Percentiles rank a stretch among this genome's conserved stretches.
These are phyloP conservation scores for Kwoniella bestiolae DNA, from an alignment of 768 basidiomycete species.

Conservation along the genomic window DNA sequence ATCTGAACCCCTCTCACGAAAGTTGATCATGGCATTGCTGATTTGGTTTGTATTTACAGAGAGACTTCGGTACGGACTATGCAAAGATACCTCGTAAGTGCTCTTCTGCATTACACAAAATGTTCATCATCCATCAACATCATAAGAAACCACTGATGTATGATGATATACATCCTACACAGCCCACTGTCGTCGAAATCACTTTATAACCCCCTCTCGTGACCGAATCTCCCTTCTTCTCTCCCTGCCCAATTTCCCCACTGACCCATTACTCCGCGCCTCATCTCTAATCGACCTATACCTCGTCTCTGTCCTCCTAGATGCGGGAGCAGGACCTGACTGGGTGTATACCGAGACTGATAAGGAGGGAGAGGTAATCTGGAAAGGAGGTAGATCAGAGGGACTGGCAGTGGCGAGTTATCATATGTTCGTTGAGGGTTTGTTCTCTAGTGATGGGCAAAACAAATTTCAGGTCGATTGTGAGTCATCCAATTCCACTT, in stretches of 20 bases:
- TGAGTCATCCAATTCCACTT: slow-evolving; percentile 57
- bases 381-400: slow-evolving; percentile 68
- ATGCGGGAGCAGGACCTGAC: slow-evolving; percentile 84
- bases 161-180: background rate
- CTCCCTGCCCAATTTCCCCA: slow-evolving; percentile 34
- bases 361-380: slow-evolving; percentile 21
- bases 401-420: slow-evolving; percentile 85
- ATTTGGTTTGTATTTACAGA: slow-evolving; percentile 59
- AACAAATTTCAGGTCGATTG: slow-evolving; percentile 81
- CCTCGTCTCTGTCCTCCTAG: slow-evolving; percentile 82
- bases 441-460: slow-evolving; percentile 71
- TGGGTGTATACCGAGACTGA: slow-evolving; percentile 74
- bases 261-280: slow-evolving; percentile 61
- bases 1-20: too few species aligned
- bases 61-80: slow-evolving; percentile 78
- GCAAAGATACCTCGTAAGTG: slow-evolving; percentile 51
- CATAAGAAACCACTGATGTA: background rate
- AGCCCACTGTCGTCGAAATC: slow-evolving; percentile 43
- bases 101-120: background rate
- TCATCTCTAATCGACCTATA: slow-evolving; percentile 86
- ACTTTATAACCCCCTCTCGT: slow-evolving; percentile 36
- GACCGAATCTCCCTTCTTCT: slow-evolving; percentile 67
- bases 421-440: slow-evolving; percentile 81
- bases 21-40: too few species aligned
- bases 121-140: background rate